Conservation (phyloP, 2,329 filamentous ascomycete species). For the Bipolaris zeicola region DNA sequence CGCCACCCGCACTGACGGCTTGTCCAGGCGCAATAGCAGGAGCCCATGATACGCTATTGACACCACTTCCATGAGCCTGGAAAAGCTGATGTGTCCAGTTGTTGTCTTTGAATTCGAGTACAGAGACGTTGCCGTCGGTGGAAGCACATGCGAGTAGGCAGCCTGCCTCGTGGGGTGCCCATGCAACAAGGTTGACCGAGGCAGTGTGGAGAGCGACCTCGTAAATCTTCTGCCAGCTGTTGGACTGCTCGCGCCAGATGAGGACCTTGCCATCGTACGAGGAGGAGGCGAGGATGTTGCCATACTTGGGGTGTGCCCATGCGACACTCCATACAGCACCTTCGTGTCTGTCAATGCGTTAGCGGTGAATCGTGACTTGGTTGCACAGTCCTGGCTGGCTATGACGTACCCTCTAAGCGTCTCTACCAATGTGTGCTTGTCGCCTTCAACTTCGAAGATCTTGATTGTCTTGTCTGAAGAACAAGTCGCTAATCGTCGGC, state of each 20-base stretch:
- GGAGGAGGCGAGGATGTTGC: constrained; percentile 93
- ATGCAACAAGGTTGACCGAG: constrained; percentile 93
- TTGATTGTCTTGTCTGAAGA: constrained; percentile 99
- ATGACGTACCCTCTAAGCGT: constrained; percentile 84
- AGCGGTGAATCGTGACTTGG: constrained; percentile 8
- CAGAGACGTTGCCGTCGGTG: constrained; percentile 89
- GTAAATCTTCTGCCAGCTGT: constrained; percentile 75
- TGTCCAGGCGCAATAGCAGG: constrained; percentile 83
- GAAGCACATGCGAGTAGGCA: constrained; percentile 94
- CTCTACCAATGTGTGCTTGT: constrained; percentile 85
- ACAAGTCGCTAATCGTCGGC: constrained; percentile 92
- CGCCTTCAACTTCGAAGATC: constrained; percentile 97
- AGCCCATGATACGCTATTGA: constrained; percentile 96
- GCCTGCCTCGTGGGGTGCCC: constrained; percentile 95
- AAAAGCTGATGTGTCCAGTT: constrained; percentile 89
- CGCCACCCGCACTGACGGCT: constrained; percentile 72
- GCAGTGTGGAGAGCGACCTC: constrained; percentile 94
- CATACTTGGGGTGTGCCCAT: constrained; percentile 96
- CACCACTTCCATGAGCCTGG: constrained; percentile 88
- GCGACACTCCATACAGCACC: constrained; percentile 97
- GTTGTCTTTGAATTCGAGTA: constrained; percentile 97
- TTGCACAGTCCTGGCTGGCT: background rate
- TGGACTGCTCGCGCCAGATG: constrained; percentile 88
- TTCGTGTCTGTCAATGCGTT: constrained; percentile 72
- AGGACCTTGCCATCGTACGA: constrained; percentile 98